phyloP scores from a whole-genome alignment of 805 yeast species.

The Ogataea methylovora region DNA sequence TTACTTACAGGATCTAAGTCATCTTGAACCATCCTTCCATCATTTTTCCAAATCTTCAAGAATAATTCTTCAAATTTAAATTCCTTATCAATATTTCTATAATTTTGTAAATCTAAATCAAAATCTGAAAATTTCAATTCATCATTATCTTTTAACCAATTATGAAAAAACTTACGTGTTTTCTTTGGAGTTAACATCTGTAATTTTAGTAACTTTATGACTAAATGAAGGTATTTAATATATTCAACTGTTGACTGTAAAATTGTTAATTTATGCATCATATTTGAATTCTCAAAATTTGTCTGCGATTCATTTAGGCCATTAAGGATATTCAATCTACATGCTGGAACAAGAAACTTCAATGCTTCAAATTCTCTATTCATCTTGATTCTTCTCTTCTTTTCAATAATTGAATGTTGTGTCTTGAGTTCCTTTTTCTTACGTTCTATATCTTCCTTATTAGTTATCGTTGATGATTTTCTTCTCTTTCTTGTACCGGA shows the following conservation, averaged over 20 bases:
- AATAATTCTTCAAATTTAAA: constrained; percentile 40
- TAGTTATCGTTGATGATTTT: constrained; percentile 17
- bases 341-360: constrained; percentile 72
- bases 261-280: constrained; percentile 73
- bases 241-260: constrained; percentile 80
- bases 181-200: constrained; percentile 25
- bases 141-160: constrained; percentile 29
- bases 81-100: constrained; percentile 51
- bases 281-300: constrained; percentile 22
- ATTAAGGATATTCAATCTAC: constrained; percentile 40
- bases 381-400: constrained; percentile 69
- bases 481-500: constrained; percentile 14
- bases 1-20: constrained; percentile 20
- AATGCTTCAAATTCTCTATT: constrained; percentile 79
- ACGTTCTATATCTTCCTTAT: constrained; percentile 27
- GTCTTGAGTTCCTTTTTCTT: constrained; percentile 42
- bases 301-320: constrained; percentile 15
- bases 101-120: constrained; percentile 51
- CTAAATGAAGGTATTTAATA: constrained; percentile 59
- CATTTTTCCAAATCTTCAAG: constrained; percentile 20
- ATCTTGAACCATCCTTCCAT: constrained; percentile 14
- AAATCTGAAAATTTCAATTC: constrained; percentile 40
- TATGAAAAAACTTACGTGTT: constrained; percentile 14
- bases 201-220: constrained; percentile 43
- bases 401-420: constrained; percentile 74